A percentile compares a stretch with the other conserved stretches of the same genome.
Conservation (phyloP, 441 rosid species). For the Mallotus japonicus region DNA sequence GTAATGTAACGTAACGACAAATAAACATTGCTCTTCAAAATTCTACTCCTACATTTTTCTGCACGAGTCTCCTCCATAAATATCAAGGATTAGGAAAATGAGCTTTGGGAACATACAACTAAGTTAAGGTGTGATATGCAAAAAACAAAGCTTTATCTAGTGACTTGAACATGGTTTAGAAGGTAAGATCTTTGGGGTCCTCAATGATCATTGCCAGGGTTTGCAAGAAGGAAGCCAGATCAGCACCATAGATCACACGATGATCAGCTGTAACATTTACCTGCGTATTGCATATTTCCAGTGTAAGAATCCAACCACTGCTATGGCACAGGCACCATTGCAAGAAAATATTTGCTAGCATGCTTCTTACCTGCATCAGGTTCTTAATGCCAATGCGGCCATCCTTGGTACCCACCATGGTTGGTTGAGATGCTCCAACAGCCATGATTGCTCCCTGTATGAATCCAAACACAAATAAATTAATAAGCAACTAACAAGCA, state of each 20-base stretch:
- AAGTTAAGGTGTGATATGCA: slow-evolving; percentile 3
- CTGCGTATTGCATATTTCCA: slow-evolving; percentile 39
- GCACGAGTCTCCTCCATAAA: slow-evolving; percentile 9
- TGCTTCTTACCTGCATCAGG: slow-evolving; percentile 81
- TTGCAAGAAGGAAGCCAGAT: slow-evolving; percentile 89
- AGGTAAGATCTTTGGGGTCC: slow-evolving; percentile 84
- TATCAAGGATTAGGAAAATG: slow-evolving; percentile 16
- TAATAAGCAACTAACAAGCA: not conserved
- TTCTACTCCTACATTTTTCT: slow-evolving; percentile 16
- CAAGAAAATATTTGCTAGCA: slow-evolving; percentile 13
- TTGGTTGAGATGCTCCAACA: slow-evolving; percentile 85
- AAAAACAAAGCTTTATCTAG: slow-evolving; percentile 6
- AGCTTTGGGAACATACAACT: slow-evolving; percentile 15
- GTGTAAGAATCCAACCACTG: not conserved
- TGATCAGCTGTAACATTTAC: slow-evolving; percentile 93
- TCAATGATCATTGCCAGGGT: slow-evolving; percentile 75
- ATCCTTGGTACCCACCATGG: slow-evolving; percentile 82
- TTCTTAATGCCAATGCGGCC: slow-evolving; percentile 86
- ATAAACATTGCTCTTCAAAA: slow-evolving; percentile 21
- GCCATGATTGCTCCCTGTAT: slow-evolving; percentile 97
- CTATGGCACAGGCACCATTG: not conserved
- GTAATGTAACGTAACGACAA: not conserved
- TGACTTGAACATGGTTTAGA: slow-evolving; percentile 34
- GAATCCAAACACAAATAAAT: slow-evolving; percentile 13
- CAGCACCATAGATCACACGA: slow-evolving; percentile 91